Evolutionary conservation across 345 rosid genomes (phyloP).

Genomic region (Rhizophora apiculata): DNA sequence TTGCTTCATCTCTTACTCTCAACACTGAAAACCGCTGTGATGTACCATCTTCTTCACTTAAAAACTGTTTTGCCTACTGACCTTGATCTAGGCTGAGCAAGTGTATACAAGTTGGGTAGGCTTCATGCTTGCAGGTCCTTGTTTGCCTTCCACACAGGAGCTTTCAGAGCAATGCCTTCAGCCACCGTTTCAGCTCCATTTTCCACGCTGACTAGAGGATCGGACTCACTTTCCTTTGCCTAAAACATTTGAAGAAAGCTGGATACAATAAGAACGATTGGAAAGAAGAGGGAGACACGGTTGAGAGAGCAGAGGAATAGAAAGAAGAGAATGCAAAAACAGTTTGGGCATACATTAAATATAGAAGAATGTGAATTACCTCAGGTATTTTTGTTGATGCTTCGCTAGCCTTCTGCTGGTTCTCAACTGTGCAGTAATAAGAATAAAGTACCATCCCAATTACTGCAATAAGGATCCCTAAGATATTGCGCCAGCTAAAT

Average conservation of each 20-base stretch:
- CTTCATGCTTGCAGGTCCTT: conserved; percentile 84
- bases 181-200: conserved; percentile 63
- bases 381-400: conserved; percentile 58
- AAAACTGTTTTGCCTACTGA: conserved; percentile 26
- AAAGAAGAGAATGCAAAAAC: background rate
- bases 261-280: background rate
- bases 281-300: background rate
- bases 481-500: conserved; percentile 93
- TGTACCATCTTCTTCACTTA: conserved; percentile 50
- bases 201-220: conserved; percentile 70
- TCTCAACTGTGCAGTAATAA: conserved; percentile 66
- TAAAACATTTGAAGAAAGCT: conserved; percentile 20
- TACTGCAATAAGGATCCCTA: conserved; percentile 89
- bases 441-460: conserved; percentile 96
- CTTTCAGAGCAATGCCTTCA: conserved; percentile 48
- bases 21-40: conserved; percentile 15
- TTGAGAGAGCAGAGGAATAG: background rate
- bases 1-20: conserved; percentile 18
- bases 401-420: conserved; percentile 81
- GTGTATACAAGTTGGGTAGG: conserved; percentile 4
- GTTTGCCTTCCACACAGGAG: conserved; percentile 82
- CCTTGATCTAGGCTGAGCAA: conserved; percentile 20
- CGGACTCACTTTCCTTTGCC: conserved; percentile 80
- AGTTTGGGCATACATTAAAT: background rate
- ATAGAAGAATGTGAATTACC: conserved; percentile 36